A percentile compares a stretch with the other conserved stretches of the same genome.
Evolutionary conservation across 1,284 basidiomycete genomes (phyloP).

Genomic region (Singerocomus inundabilis): DNA sequence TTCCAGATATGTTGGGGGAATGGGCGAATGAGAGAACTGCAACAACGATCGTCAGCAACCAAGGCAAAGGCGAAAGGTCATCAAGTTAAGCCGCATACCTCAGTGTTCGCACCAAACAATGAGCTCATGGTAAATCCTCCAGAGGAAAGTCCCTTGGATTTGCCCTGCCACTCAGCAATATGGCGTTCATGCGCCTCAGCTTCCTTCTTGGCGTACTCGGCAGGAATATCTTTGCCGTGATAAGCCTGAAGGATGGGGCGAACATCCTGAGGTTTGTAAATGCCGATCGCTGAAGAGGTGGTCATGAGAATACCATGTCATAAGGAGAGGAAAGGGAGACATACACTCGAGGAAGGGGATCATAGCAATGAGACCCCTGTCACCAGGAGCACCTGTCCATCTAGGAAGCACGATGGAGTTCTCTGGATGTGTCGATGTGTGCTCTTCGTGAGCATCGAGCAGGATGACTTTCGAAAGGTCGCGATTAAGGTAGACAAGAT

Average conservation of each 20-base stretch:
- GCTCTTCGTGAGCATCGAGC: conserved; percentile 83
- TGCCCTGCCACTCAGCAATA: conserved; percentile 77
- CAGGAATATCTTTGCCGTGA: conserved; percentile 82
- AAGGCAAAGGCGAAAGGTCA: neutral
- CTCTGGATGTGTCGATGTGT: conserved; percentile 80
- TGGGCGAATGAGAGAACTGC: conserved; percentile 35
- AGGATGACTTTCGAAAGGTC: conserved; percentile 89
- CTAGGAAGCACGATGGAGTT: conserved; percentile 85
- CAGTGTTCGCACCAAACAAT: conserved; percentile 28
- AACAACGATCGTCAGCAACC: neutral
- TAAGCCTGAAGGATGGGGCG: conserved; percentile 86
- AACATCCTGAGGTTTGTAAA: conserved; percentile 84
- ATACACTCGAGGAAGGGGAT: conserved; percentile 97
- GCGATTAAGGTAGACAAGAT: conserved; percentile 90
- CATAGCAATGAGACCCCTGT: conserved; percentile 83
- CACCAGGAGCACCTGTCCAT: conserved; percentile 83
- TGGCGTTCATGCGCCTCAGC: conserved; percentile 76
- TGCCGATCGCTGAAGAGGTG: conserved; percentile 72
- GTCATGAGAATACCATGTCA: conserved; percentile 1
- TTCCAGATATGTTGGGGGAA: conserved; percentile 87
- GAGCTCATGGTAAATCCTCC: conserved; percentile 55
- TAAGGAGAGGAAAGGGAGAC: conserved; percentile 23
- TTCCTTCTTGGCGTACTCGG: conserved; percentile 88
- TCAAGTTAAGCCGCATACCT: conserved; percentile 12
- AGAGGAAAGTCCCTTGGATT: conserved; percentile 47